Conservation (phyloP, 2,329 filamentous ascomycete genomes). For the Podosphaera leucotricha region DNA sequence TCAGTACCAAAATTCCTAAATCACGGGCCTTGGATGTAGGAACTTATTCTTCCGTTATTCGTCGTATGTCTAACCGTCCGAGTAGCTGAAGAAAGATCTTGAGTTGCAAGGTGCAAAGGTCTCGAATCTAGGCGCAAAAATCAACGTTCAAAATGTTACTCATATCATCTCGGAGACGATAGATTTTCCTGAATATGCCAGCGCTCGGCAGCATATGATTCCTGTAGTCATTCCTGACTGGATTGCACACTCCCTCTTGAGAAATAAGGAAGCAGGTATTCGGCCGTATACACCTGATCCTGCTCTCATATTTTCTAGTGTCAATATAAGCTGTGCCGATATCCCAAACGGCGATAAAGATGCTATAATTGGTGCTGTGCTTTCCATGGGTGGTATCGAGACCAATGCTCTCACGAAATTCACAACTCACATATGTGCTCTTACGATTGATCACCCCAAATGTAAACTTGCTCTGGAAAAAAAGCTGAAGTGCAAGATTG, state of each 20-base stretch:
- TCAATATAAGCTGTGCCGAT: slow-evolving; percentile 62
- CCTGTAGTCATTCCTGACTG: slow-evolving; percentile 66
- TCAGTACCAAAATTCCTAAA: slow-evolving; percentile 8
- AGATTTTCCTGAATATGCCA: slow-evolving; percentile 73
- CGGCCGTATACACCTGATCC: slow-evolving; percentile 81
- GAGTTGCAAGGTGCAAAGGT: slow-evolving; percentile 17
- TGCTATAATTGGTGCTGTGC: slow-evolving; percentile 68
- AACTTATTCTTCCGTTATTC: background rate
- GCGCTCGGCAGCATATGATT: slow-evolving; percentile 52
- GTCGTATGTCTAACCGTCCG: background rate
- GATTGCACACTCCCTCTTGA: slow-evolving; percentile 48
- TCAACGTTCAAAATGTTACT: slow-evolving; percentile 24
- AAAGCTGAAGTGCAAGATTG: slow-evolving; percentile 51
- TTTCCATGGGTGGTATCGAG: slow-evolving; percentile 74
- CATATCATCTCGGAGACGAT: slow-evolving; percentile 55
- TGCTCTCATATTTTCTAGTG: slow-evolving; percentile 66
- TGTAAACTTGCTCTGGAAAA: slow-evolving; percentile 38
- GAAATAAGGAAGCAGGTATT: slow-evolving; percentile 48
- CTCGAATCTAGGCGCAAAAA: slow-evolving; percentile 16
- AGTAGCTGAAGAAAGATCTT: slow-evolving; percentile 10
- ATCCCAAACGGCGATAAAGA: slow-evolving; percentile 74
- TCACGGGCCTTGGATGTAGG: slow-evolving; percentile 8
- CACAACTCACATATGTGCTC: slow-evolving; percentile 74
- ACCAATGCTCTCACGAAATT: slow-evolving; percentile 44
- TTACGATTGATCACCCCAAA: slow-evolving; percentile 52